These are phyloP conservation scores for Yamagishiella unicocca DNA, from an alignment of 139 green algal species.

Conservation along the genomic window DNA sequence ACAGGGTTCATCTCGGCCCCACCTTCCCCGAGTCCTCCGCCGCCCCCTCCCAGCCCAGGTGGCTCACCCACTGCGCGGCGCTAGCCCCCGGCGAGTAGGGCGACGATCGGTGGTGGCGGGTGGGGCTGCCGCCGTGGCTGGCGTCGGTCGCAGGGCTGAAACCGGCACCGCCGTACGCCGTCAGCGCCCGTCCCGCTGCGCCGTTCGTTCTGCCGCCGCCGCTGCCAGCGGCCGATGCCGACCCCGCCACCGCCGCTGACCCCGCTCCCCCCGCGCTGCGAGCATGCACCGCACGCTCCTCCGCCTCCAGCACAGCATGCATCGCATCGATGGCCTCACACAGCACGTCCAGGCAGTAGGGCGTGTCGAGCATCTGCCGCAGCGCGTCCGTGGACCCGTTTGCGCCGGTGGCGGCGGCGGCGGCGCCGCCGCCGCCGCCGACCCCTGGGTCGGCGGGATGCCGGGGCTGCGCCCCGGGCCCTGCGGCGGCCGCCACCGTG, in stretches of 20 bases:
- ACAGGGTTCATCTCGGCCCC: no score
- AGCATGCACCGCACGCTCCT: background rate
- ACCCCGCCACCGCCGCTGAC: background rate
- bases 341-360: constrained; percentile 5
- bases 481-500: background rate
- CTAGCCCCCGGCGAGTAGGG: background rate
- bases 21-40: no score
- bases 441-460: background rate
- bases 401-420: background rate
- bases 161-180: background rate
- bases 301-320: constrained; percentile 6
- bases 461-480: background rate
- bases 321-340: constrained; percentile 27
- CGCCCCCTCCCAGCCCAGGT: no score
- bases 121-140: background rate
- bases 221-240: background rate
- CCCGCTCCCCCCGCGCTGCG: background rate
- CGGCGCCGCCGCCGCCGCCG: background rate
- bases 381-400: background rate
- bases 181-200: background rate
- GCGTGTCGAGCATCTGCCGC: constrained; percentile 1
- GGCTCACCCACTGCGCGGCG: background rate
- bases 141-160: background rate
- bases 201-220: background rate
- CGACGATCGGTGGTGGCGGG: background rate